Conservation (phyloP, 768 basidiomycete species). For the Hypholoma fasciculare region DNA sequence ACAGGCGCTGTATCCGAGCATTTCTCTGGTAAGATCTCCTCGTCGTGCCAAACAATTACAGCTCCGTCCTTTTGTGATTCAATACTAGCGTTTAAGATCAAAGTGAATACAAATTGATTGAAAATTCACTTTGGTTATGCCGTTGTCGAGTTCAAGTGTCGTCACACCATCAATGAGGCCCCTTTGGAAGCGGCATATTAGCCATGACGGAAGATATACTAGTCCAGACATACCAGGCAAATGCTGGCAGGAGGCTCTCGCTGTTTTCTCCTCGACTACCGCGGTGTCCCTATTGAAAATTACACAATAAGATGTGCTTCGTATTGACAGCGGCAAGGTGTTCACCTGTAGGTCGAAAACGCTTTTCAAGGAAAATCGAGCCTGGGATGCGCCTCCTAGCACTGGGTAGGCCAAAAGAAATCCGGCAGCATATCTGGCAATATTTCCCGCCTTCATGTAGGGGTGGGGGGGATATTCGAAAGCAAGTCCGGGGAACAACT, state of each 20-base stretch:
- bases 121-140: conserved; percentile 60
- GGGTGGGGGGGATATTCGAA: background rate
- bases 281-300: conserved; percentile 57
- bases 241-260: conserved; percentile 72
- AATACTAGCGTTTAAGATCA: background rate
- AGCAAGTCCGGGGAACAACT: background rate
- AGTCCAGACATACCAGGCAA: conserved; percentile 59
- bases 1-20: conserved; percentile 68
- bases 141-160: conserved; percentile 79
- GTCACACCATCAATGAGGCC: conserved; percentile 75
- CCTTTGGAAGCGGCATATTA: conserved; percentile 35
- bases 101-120: no score
- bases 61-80: conserved; percentile 58
- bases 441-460: background rate
- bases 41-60: conserved; percentile 83
- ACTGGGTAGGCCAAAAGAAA: background rate
- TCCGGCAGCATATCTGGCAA: background rate
- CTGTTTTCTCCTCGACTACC: conserved; percentile 75
- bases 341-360: conserved; percentile 41
- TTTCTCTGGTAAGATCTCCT: conserved; percentile 59
- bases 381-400: conserved; percentile 1
- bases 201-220: background rate
- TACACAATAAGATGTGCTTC: background rate
- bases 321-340: background rate
- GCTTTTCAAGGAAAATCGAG: conserved; percentile 11